Evolutionary conservation across 2,329 filamentous ascomycete species (phyloP).

Genomic region (Hypocrella siamensis): DNA sequence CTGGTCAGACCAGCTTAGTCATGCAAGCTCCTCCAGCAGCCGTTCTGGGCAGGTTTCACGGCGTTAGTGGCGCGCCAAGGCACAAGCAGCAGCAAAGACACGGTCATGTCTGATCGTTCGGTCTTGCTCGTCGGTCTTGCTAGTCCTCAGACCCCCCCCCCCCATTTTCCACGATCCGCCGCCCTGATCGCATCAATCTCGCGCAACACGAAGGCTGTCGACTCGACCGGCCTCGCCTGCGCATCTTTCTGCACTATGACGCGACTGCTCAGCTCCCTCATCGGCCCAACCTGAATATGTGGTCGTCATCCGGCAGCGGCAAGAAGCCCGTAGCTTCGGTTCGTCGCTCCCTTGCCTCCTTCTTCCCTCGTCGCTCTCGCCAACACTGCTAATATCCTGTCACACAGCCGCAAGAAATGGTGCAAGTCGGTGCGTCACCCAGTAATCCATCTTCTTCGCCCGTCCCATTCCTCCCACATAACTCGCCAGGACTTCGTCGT

Average conservation of each 20-base stretch:
- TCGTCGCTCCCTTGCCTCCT: constrained; percentile 13
- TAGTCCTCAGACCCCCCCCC: constrained; percentile 1
- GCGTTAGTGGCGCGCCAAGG: no score
- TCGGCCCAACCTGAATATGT: constrained; percentile 32
- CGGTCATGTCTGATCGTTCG: no score
- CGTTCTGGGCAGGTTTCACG: no score
- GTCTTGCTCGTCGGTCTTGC: no score
- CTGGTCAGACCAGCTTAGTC: no score
- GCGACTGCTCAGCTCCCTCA: constrained; percentile 9
- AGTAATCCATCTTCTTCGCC: not conserved
- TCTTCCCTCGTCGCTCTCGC: no score
- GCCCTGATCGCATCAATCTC: constrained; percentile 1
- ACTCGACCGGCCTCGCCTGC: constrained; percentile 10
- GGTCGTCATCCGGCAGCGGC: constrained; percentile 47
- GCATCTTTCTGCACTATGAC: constrained; percentile 15
- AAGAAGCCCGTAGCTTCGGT: constrained; percentile 64
- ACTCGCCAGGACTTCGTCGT: no score
- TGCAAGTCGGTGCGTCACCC: constrained; percentile 75
- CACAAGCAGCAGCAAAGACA: no score
- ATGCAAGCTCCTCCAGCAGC: no score
- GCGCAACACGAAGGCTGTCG: no score
- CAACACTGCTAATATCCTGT: no score
- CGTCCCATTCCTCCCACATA: no score
- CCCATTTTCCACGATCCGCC: not conserved
- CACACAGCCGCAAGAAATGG: constrained; percentile 69